Evolutionary conservation across 164 flowering plant genomes (phyloP).

Genomic region (Annona cherimola): DNA sequence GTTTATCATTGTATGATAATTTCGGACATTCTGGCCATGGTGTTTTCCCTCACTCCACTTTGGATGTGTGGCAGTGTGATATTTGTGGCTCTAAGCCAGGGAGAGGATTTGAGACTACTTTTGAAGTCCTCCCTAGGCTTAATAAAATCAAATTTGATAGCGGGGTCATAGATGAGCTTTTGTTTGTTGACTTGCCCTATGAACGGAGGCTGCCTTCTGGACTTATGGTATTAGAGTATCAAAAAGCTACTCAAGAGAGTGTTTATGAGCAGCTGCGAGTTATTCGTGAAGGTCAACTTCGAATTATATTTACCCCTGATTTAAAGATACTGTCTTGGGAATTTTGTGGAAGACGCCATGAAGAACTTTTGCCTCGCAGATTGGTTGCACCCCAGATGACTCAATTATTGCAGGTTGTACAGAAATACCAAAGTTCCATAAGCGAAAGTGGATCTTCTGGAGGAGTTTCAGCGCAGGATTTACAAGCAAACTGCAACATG

Average conservation of each 20-base stretch:
- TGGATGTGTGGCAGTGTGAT: constrained; percentile 80
- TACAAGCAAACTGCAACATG: constrained; percentile 30
- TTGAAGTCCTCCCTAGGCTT: constrained; percentile 92
- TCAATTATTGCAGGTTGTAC: too few relatives aligned
- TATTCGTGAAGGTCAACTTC: too few relatives aligned
- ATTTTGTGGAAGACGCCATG: too few relatives aligned
- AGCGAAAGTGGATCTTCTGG: constrained; percentile 25
- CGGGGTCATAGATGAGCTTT: constrained; percentile 91
- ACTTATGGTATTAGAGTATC: constrained; percentile 85
- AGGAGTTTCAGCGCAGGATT: constrained; percentile 28
- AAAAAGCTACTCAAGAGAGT: constrained; percentile 93
- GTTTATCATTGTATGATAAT: constrained; percentile 83
- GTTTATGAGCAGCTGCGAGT: too few relatives aligned
- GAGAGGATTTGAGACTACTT: constrained; percentile 73
- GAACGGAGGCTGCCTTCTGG: constrained; percentile 78
- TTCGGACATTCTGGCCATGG: constrained; percentile 89
- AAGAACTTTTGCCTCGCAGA: too few relatives aligned
- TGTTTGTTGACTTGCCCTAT: constrained; percentile 82
- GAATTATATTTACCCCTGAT: too few relatives aligned
- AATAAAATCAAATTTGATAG: constrained; percentile 88
- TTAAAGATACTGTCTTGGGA: too few relatives aligned
- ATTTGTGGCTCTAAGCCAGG: constrained; percentile 47
- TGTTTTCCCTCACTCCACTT: constrained; percentile 88
- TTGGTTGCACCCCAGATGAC: too few relatives aligned
- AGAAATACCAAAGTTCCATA: constrained; percentile 30